These are phyloP conservation scores for Russula sp. DNA, from an alignment of 768 basidiomycete genomes.

Conservation along the genomic window DNA sequence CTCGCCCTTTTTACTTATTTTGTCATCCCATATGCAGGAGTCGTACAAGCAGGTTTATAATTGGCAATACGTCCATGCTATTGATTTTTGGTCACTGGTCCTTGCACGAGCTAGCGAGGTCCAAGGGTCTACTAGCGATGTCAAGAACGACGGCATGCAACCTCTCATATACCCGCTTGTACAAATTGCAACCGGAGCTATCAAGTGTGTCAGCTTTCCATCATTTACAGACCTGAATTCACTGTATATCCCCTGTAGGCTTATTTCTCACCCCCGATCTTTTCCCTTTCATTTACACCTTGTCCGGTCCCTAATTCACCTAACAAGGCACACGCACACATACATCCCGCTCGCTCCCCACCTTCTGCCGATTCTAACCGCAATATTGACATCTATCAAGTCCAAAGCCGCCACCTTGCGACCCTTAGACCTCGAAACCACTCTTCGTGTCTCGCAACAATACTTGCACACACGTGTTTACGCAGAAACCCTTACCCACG, in stretches of 20 bases:
- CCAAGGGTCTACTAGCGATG: conserved; percentile 42
- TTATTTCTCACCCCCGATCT: conserved; percentile 85
- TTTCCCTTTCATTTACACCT: conserved; percentile 95
- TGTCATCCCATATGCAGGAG: conserved; percentile 43
- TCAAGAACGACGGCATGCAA: conserved; percentile 68
- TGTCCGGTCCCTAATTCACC: conserved; percentile 77
- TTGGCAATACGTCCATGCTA: conserved; percentile 94
- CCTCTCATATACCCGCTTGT: conserved; percentile 93
- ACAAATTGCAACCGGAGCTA: conserved; percentile 87
- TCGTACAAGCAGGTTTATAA: conserved; percentile 94
- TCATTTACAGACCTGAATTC: background rate
- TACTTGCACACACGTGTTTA: conserved; percentile 87
- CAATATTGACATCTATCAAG: conserved; percentile 59
- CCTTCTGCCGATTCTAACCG: conserved; percentile 78
- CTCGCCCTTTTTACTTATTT: background rate
- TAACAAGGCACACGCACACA: conserved; percentile 73
- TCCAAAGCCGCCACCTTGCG: conserved; percentile 81
- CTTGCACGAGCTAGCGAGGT: conserved; percentile 73
- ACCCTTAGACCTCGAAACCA: conserved; percentile 82
- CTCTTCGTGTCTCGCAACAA: conserved; percentile 80
- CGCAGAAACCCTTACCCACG: conserved; percentile 75
- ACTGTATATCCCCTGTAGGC: conserved; percentile 37
- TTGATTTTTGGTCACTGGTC: conserved; percentile 95
- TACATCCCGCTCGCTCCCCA: conserved; percentile 86
- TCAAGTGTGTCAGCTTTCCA: conserved; percentile 54